phyloP scores from a whole-genome alignment of 2,329 filamentous ascomycete species.

The Fusarium sp. region DNA sequence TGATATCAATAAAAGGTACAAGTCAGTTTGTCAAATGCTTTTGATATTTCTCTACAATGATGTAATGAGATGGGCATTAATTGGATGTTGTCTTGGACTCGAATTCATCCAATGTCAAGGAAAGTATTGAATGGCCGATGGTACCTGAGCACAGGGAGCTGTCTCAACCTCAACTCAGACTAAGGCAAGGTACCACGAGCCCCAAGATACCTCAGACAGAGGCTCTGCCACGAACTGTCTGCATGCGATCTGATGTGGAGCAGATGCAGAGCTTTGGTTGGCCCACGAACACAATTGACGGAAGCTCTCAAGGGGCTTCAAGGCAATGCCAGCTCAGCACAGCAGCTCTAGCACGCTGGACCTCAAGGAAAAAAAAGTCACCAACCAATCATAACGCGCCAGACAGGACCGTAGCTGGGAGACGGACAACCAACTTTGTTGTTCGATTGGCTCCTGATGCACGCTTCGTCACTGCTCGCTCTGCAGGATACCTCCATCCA shows the following conservation, averaged over 20 bases:
- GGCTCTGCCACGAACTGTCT: constrained; percentile 34
- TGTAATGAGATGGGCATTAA: neutral
- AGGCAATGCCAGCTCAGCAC: constrained; percentile 43
- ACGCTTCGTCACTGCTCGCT: constrained; percentile 47
- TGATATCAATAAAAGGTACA: neutral
- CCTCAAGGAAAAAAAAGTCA: constrained; percentile 15
- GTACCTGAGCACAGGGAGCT: constrained; percentile 7
- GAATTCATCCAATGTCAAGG: neutral
- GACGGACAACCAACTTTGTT: constrained; percentile 40
- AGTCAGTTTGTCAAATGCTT: neutral
- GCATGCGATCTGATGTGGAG: constrained; percentile 37
- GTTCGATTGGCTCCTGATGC: constrained; percentile 44
- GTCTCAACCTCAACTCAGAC: constrained; percentile 19
- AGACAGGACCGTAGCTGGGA: constrained; percentile 36
- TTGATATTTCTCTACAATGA: neutral
- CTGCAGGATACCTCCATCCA: neutral
- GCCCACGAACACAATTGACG: constrained; percentile 18
- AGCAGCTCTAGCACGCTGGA: constrained; percentile 36
- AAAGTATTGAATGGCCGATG: constrained; percentile 29
- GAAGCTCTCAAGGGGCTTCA: constrained; percentile 31
- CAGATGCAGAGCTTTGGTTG: constrained; percentile 22
- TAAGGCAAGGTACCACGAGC: constrained; percentile 41
- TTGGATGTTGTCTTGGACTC: neutral
- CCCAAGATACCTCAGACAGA: constrained; percentile 35
- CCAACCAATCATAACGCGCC: constrained; percentile 39